These are phyloP conservation scores for Usnea hakonensis DNA, from an alignment of 495 filamentous ascomycete genomes.

Conservation along the genomic window DNA sequence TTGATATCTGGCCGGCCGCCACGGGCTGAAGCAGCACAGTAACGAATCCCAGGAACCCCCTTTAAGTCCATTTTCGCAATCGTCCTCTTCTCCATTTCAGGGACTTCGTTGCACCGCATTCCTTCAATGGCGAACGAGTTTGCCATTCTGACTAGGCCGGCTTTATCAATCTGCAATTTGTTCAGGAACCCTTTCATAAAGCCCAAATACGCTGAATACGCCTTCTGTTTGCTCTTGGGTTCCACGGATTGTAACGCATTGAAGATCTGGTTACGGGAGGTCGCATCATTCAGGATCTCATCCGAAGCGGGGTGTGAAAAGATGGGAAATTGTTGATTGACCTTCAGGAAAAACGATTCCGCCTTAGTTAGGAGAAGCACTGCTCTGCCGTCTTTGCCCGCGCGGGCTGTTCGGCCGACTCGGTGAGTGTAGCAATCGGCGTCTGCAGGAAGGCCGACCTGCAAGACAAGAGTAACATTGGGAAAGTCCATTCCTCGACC, in stretches of 20 bases:
- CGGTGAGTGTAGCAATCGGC: conserved; percentile 85
- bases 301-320: conserved; percentile 41
- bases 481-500: conserved; percentile 90
- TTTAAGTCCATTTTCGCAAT: conserved; percentile 44
- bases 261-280: conserved; percentile 12
- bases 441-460: conserved; percentile 63
- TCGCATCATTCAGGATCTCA: conserved; percentile 26
- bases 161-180: conserved; percentile 34
- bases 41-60: conserved; percentile 41
- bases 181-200: conserved; percentile 40
- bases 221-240: conserved; percentile 43
- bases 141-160: conserved; percentile 38
- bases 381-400: conserved; percentile 60
- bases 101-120: conserved; percentile 41
- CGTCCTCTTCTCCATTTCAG: conserved; percentile 39
- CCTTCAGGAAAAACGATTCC: conserved; percentile 53
- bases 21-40: conserved; percentile 18
- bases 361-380: conserved; percentile 53
- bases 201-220: conserved; percentile 49
- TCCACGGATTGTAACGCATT: conserved; percentile 38
- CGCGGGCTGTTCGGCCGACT: conserved; percentile 64
- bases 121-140: conserved; percentile 39
- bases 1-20: neutral
- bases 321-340: conserved; percentile 49
- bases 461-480: conserved; percentile 83